phyloP scores from a whole-genome alignment of 108 stramenopile species.

The Nannochloropsis salina region DNA sequence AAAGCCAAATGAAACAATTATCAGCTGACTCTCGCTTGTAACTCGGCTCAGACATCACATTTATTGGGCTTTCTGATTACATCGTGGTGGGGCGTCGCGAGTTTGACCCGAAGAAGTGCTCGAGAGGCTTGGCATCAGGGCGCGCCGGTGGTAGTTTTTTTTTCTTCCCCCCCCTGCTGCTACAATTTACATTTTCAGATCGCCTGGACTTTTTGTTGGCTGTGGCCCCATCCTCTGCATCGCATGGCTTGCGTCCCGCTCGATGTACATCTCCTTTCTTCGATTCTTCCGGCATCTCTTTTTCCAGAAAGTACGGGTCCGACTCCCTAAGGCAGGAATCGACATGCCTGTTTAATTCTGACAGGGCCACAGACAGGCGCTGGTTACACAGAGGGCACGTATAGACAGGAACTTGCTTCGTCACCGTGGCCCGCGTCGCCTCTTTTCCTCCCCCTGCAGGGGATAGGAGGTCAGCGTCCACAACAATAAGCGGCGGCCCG shows the following conservation, averaged over 20 bases:
- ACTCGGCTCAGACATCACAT: no score
- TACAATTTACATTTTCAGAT: neutral
- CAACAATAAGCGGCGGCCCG: no score
- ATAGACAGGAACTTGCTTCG: neutral
- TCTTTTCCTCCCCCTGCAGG: no score
- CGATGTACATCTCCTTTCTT: neutral
- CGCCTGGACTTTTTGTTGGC: neutral
- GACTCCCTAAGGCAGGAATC: neutral
- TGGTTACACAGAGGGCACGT: neutral
- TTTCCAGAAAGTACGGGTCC: neutral
- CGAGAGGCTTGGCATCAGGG: neutral
- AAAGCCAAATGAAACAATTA: no score
- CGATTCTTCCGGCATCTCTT: neutral
- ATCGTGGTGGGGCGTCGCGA: no score
- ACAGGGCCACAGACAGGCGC: neutral
- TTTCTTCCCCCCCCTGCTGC: neutral
- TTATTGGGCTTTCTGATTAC: no score
- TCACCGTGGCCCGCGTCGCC: neutral
- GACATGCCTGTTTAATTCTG: conserved; percentile 1
- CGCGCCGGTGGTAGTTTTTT: neutral
- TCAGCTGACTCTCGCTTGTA: no score
- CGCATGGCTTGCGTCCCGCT: neutral
- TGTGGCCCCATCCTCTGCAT: neutral
- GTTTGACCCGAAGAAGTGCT: neutral
- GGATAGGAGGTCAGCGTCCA: no score